Evolutionary conservation across 768 basidiomycete species (phyloP).

Genomic region (Leccinum longicurvipes): DNA sequence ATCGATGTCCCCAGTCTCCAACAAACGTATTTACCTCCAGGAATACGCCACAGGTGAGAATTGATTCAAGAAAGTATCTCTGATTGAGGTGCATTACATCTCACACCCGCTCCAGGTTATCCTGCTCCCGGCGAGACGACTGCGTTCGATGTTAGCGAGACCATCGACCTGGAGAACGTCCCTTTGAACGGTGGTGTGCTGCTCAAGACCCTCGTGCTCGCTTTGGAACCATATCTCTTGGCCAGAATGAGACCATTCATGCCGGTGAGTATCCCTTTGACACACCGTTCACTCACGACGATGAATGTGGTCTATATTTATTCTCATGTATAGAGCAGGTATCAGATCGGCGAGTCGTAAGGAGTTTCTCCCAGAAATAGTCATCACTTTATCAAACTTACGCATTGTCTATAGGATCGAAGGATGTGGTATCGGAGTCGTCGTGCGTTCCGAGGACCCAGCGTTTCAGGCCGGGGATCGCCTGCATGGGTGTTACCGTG

Average conservation of each 20-base stretch:
- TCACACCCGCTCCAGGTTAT: background rate
- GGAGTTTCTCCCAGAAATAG: background rate
- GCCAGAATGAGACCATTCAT: constrained; percentile 33
- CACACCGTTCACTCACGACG: background rate
- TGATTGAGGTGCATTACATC: background rate
- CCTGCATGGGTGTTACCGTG: constrained; percentile 24
- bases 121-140: constrained; percentile 40
- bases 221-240: constrained; percentile 45
- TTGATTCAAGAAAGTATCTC: background rate
- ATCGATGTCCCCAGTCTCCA: constrained; percentile 20
- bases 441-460: constrained; percentile 15
- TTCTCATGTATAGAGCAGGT: constrained; percentile 8
- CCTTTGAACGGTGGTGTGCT: constrained; percentile 46
- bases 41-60: constrained; percentile 20
- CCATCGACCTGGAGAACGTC: constrained; percentile 48
- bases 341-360: constrained; percentile 5
- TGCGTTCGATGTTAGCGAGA: constrained; percentile 40
- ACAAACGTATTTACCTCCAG: constrained; percentile 36
- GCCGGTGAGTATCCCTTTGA: constrained; percentile 36
- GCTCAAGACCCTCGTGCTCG: constrained; percentile 47
- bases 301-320: background rate
- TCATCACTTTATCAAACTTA: background rate
- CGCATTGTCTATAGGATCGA: background rate
- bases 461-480: constrained; percentile 15
- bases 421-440: constrained; percentile 39